phyloP scores from a whole-genome alignment of 306 rosid genomes.

The Astragalus glycyphyllos region DNA sequence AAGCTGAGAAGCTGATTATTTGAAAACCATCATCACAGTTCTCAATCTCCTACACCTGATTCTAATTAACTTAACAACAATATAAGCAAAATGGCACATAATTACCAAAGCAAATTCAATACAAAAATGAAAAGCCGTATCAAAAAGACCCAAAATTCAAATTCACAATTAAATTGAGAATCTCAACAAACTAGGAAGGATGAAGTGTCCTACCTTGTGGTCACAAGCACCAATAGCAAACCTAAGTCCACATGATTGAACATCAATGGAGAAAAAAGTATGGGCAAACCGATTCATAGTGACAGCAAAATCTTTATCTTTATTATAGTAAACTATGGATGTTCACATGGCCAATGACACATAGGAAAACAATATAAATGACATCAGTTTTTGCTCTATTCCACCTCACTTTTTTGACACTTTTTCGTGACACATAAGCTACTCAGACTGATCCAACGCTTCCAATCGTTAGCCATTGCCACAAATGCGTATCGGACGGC shows the following conservation, averaged over 20 bases:
- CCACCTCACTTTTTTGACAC: no score
- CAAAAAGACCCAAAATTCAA: constrained; percentile 28
- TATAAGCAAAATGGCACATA: constrained; percentile 8
- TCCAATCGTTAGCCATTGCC: no score
- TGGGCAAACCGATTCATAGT: neutral
- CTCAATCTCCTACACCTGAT: constrained; percentile 24
- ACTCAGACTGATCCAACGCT: no score
- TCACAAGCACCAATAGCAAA: constrained; percentile 99
- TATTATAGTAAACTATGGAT: no score
- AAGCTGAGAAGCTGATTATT: neutral
- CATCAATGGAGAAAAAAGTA: constrained; percentile 86
- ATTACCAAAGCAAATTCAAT: constrained; percentile 9
- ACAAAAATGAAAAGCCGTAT: neutral
- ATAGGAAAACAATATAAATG: no score
- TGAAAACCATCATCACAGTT: neutral
- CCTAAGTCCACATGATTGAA: constrained; percentile 93
- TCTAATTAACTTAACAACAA: constrained; percentile 21
- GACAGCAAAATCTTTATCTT: no score
- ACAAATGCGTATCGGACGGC: no score
- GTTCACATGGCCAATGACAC: no score
- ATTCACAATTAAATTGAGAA: neutral
- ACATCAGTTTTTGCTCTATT: no score
- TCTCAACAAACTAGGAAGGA: neutral
- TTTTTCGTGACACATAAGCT: no score
- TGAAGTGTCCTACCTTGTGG: constrained; percentile 70